Evolutionary conservation across 768 basidiomycete genomes (phyloP), one percentile per base, ranked within the genome.

Genomic region (Rhizopogon vinicolor): DNA sequence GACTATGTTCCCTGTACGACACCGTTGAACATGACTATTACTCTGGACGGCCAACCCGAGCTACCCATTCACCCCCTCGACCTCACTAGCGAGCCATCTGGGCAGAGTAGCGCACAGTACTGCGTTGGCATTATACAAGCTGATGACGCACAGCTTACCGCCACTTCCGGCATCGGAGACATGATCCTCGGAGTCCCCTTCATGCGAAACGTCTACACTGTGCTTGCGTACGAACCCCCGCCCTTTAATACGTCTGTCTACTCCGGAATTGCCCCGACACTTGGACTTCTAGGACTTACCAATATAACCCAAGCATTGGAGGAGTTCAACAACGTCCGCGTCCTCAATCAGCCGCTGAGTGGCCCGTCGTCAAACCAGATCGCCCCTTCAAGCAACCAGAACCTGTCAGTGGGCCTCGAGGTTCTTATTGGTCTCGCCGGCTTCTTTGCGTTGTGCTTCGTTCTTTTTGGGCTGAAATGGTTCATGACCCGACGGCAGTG

Each of bases 171-270:
- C 13, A 70, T 82, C 16, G 84, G 80, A 1, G 89, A 91, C 66
- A 84, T 92, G 72, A 75, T 92, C 55, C 82, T 92, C 40, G 90
- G 89, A 41, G 86, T 89, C 0, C 84, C 89, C 0, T 92, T 92
- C 65, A 71, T 92, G 62, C 78, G 87, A 10, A 91, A 85, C 62
- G 78, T 82, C 3, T 92, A 93, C 64, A 85, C 82, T 12, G 88
- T 93, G 58, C 80, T 91, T 78, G 85, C 84, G 1, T 89, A 86
- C 65, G 74, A 79, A 44, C 56, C 62, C 0, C 84, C 84, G 2
- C 60, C 62, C 3, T 83, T 86, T 65, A 70, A 76, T 29, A 52
- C 51, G 5, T 56, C 56, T 35, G 60, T 62, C 22, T 54, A 60
- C 43, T 56, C 58, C 28, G 60, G 59, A 40, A 59, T 62, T 54